Conservation (phyloP, 164 flowering plant species). For the Kingdonia uniflora region DNA sequence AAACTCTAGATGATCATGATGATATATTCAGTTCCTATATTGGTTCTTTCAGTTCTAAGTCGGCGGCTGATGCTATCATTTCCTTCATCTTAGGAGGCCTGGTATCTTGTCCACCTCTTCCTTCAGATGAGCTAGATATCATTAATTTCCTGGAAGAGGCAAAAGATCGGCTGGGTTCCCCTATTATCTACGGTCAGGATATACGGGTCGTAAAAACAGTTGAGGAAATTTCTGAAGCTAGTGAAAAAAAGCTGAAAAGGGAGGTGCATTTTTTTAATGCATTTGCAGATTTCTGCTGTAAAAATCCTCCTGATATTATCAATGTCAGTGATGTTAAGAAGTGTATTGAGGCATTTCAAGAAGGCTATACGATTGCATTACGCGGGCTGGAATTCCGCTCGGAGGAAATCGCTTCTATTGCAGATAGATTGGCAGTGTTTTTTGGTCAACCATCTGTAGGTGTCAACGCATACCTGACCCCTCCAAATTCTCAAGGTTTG, state of each 20-base stretch:
- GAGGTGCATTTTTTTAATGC: slow-evolving; percentile 46
- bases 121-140: slow-evolving; percentile 57
- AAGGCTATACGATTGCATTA: slow-evolving; percentile 64
- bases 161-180: slow-evolving; percentile 38
- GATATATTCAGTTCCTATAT: slow-evolving; percentile 26
- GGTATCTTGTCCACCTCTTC: slow-evolving; percentile 60
- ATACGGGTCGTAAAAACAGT: slow-evolving; percentile 49
- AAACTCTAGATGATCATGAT: slow-evolving; percentile 10
- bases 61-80: slow-evolving; percentile 21
- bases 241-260: slow-evolving; percentile 9
- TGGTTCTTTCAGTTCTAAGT: slow-evolving; percentile 16
- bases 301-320: slow-evolving; percentile 13
- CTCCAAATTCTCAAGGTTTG: slow-evolving; percentile 69
- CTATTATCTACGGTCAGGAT: slow-evolving; percentile 54
- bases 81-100: slow-evolving; percentile 30
- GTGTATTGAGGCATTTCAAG: slow-evolving; percentile 42
- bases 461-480: slow-evolving; percentile 66
- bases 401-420: slow-evolving; percentile 38
- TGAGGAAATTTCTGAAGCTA: slow-evolving; percentile 1
- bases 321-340: slow-evolving; percentile 20
- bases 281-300: slow-evolving; percentile 8
- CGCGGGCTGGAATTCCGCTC: slow-evolving; percentile 76
- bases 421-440: slow-evolving; percentile 45
- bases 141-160: slow-evolving; percentile 39
- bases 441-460: slow-evolving; percentile 85